These are phyloP conservation scores for Cytospora piceae DNA, from an alignment of 2,329 filamentous ascomycete species.

Conservation along the genomic window DNA sequence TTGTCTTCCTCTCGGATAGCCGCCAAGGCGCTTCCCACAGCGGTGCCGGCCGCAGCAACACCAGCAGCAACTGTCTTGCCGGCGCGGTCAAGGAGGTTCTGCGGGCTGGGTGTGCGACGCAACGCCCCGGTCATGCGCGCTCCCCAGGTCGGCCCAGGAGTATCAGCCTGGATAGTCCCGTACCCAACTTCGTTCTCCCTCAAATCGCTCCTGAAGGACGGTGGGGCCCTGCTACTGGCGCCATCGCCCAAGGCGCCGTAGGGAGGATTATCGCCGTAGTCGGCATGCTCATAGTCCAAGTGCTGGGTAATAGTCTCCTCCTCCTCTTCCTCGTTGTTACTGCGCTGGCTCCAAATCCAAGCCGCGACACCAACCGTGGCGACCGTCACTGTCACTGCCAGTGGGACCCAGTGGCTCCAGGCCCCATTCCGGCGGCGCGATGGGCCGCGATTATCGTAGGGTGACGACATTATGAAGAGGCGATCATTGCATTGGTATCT, in stretches of 20 bases:
- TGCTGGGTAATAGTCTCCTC: slow-evolving; percentile 57
- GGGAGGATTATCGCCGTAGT: slow-evolving; percentile 55
- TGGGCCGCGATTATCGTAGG: slow-evolving; percentile 63
- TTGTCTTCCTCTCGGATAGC: slow-evolving; percentile 85
- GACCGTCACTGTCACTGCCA: slow-evolving; percentile 83
- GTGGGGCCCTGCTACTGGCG: slow-evolving; percentile 42
- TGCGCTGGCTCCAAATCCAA: slow-evolving; percentile 92
- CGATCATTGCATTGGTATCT: slow-evolving; percentile 43
- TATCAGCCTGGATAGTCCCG: slow-evolving; percentile 45
- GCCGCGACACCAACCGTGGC: slow-evolving; percentile 85
- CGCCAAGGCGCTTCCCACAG: slow-evolving; percentile 78
- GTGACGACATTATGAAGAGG: slow-evolving; percentile 56
- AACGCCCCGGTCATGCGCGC: slow-evolving; percentile 80
- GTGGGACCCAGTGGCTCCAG: slow-evolving; percentile 85
- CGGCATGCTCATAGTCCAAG: slow-evolving; percentile 53
- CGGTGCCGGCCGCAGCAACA: slow-evolving; percentile 80
- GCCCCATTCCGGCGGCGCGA: slow-evolving; percentile 65
- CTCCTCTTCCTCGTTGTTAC: slow-evolving; percentile 68
- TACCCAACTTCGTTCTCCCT: slow-evolving; percentile 45
- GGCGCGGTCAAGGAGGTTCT: slow-evolving; percentile 84
- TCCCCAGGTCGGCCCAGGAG: slow-evolving; percentile 62
- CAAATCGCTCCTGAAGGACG: slow-evolving; percentile 45
- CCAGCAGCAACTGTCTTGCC: slow-evolving; percentile 81
- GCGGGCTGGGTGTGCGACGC: slow-evolving; percentile 80
- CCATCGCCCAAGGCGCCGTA: slow-evolving; percentile 49